A percentile compares a stretch with the other conserved stretches of the same genome.
Conservation (phyloP, 768 basidiomycete genomes). For the Agaricus bisporus region DNA sequence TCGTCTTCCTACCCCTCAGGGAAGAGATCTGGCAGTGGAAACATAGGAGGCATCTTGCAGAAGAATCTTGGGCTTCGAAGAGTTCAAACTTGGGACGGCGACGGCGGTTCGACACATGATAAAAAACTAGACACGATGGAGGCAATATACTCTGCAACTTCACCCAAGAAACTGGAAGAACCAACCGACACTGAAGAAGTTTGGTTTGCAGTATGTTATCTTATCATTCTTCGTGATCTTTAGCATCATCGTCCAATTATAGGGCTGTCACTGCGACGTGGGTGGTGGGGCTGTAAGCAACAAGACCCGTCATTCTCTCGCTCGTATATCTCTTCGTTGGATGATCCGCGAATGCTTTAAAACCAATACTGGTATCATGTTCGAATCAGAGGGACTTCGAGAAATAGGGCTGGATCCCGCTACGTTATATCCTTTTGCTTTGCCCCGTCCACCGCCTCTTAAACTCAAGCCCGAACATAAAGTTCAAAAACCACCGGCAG, state of each 20-base stretch:
- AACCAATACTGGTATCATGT: conserved; percentile 54
- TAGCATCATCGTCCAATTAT: neutral
- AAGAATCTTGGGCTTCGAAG: neutral
- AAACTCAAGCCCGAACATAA: conserved; percentile 14
- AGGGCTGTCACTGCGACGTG: conserved; percentile 48
- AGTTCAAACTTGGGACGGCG: conserved; percentile 5
- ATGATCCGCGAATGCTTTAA: conserved; percentile 71
- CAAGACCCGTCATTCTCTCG: conserved; percentile 38
- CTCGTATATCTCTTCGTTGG: conserved; percentile 56
- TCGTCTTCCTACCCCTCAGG: neutral
- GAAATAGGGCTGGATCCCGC: conserved; percentile 44
- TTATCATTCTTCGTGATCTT: neutral
- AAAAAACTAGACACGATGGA: conserved; percentile 24
- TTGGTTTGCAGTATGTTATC: conserved; percentile 49
- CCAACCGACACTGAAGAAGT: conserved; percentile 52
- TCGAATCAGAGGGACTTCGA: conserved; percentile 30
- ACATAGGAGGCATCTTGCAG: neutral
- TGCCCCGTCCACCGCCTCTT: conserved; percentile 29
- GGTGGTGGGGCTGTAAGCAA: conserved; percentile 54
- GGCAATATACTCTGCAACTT: conserved; percentile 21
- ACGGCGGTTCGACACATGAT: conserved; percentile 18
- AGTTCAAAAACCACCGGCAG: conserved; percentile 21
- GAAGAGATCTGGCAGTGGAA: neutral
- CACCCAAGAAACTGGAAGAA: conserved; percentile 4
- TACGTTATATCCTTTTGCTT: conserved; percentile 37